These are phyloP conservation scores for Tranzscheliella williamsii DNA, from an alignment of 1,284 basidiomycete genomes.

Conservation along the genomic window DNA sequence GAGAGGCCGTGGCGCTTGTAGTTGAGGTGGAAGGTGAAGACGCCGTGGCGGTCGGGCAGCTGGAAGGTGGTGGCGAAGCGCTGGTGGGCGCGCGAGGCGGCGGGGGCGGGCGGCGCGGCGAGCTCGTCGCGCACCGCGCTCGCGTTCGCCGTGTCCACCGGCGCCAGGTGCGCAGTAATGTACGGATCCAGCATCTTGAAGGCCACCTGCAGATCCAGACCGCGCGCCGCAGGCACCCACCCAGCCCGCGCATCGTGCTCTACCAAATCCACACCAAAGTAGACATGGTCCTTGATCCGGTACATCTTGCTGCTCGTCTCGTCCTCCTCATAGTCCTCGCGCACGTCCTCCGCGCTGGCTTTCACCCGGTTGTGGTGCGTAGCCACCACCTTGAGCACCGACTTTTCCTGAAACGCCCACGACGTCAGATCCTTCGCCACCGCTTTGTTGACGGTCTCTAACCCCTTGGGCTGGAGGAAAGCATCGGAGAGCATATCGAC, in stretches of 20 bases:
- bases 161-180: slow-evolving; percentile 43
- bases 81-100: slow-evolving; percentile 63
- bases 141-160: slow-evolving; percentile 7
- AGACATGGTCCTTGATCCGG: slow-evolving; percentile 80
- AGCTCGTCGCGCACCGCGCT: neutral
- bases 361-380: slow-evolving; percentile 73
- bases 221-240: slow-evolving; percentile 69
- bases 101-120: neutral
- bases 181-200: slow-evolving; percentile 93
- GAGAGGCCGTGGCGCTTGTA: slow-evolving; percentile 84
- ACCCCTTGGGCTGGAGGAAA: slow-evolving; percentile 1
- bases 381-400: slow-evolving; percentile 76
- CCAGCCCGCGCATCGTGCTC: slow-evolving; percentile 66
- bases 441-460: slow-evolving; percentile 69
- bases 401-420: slow-evolving; percentile 89
- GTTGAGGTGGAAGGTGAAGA: slow-evolving; percentile 91
- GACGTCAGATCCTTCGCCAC: slow-evolving; percentile 75
- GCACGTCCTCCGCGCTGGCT: slow-evolving; percentile 61
- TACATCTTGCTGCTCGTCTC: slow-evolving; percentile 70
- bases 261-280: slow-evolving; percentile 73
- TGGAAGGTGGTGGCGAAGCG: slow-evolving; percentile 77
- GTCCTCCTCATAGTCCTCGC: slow-evolving; percentile 55
- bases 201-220: slow-evolving; percentile 83
- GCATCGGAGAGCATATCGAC: slow-evolving; percentile 72
- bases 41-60: slow-evolving; percentile 91